Conservation (phyloP, 345 rosid genomes). For the Aquilaria sinensis region DNA sequence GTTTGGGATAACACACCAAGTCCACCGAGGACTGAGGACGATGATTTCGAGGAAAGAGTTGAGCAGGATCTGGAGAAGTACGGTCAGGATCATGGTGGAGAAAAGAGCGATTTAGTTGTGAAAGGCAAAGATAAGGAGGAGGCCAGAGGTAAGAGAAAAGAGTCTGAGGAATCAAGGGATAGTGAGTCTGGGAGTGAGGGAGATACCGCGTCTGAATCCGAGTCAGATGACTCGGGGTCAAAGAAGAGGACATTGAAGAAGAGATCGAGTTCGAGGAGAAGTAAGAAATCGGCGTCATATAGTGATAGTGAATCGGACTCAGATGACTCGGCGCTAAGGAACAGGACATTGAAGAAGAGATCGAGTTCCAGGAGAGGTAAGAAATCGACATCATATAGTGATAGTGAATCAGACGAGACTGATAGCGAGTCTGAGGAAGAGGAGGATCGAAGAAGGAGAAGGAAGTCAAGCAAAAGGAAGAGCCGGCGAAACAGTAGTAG, state of each 20-base stretch:
- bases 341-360: conserved; percentile 32
- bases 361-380: conserved; percentile 27
- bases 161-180: conserved; percentile 30
- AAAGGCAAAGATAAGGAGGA: conserved; percentile 26
- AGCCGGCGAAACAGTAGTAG: conserved; percentile 27
- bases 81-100: conserved; percentile 20
- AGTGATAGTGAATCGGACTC: conserved; percentile 38
- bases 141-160: conserved; percentile 19
- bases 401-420: conserved; percentile 39
- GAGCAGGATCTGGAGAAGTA: conserved; percentile 38
- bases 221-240: conserved; percentile 27
- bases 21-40: conserved; percentile 55
- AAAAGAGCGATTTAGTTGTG: conserved; percentile 24
- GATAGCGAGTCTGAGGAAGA: conserved; percentile 42
- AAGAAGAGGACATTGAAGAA: conserved; percentile 32
- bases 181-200: conserved; percentile 17
- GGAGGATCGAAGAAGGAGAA: conserved; percentile 33
- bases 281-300: conserved; percentile 19
- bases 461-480: conserved; percentile 26
- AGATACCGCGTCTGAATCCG: conserved; percentile 24
- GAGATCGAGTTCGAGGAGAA: conserved; percentile 27
- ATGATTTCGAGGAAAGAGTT: conserved; percentile 36
- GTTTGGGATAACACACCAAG: conserved; percentile 80
- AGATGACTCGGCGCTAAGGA: conserved; percentile 35
- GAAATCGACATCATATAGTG: conserved; percentile 21